Percentiles rank a stretch among this genome's conserved stretches.
Evolutionary conservation across 2,329 filamentous ascomycete species (phyloP).

Genomic region (Pseudogymnoascus sp.): DNA sequence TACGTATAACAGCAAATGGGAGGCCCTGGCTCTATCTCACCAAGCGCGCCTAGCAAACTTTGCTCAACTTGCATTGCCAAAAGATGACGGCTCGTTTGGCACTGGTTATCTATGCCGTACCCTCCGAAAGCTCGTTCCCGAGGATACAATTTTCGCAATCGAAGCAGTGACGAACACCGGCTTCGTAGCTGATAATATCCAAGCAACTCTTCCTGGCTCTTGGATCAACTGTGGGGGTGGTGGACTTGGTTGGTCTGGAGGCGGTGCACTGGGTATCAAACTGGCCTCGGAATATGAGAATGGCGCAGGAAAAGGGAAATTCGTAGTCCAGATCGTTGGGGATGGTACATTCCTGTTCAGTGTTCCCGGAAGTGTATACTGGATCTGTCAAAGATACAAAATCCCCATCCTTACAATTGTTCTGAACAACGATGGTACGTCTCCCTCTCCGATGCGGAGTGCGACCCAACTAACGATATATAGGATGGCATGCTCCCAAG

Average conservation of each 20-base stretch:
- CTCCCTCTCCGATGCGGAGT: not conserved
- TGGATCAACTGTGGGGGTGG: conserved; percentile 80
- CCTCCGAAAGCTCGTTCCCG: conserved; percentile 49
- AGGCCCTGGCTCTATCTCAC: conserved; percentile 51
- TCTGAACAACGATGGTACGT: conserved; percentile 55
- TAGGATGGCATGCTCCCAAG: conserved; percentile 59
- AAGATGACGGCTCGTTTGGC: conserved; percentile 56
- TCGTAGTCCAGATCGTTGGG: conserved; percentile 58
- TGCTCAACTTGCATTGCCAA: conserved; percentile 45
- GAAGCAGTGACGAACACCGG: conserved; percentile 69
- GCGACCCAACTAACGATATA: not conserved
- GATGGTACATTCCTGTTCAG: conserved; percentile 62
- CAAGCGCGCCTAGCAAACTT: conserved; percentile 53
- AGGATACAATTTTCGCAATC: conserved; percentile 66
- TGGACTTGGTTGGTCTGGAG: conserved; percentile 74
- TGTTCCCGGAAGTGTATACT: conserved; percentile 59
- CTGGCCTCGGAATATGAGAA: conserved; percentile 51
- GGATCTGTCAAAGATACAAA: conserved; percentile 59
- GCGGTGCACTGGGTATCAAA: conserved; percentile 69
- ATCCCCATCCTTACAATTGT: conserved; percentile 62
- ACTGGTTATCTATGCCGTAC: conserved; percentile 37
- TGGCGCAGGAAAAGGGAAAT: conserved; percentile 45
- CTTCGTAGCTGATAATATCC: conserved; percentile 64
- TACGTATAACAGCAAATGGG: conserved; percentile 39
- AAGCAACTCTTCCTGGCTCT: conserved; percentile 58